Evolutionary conservation across 768 basidiomycete genomes (phyloP).

Genomic region (Agrocybe praecox): DNA sequence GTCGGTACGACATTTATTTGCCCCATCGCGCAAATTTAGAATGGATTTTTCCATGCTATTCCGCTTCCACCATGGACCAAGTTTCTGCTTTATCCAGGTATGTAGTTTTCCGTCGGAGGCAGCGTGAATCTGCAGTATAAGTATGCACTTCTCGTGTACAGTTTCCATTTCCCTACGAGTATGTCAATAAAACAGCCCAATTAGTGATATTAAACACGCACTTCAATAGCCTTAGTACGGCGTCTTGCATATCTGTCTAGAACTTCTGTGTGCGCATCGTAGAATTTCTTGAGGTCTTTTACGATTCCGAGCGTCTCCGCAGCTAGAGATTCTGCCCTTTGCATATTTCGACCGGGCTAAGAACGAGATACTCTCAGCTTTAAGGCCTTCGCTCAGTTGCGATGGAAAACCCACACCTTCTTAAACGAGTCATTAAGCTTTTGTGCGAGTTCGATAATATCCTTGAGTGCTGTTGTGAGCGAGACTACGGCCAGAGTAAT

Average conservation of each 20-base stretch:
- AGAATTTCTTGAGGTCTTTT: neutral
- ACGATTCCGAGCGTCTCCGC: neutral
- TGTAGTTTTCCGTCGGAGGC: neutral
- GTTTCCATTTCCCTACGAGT: neutral
- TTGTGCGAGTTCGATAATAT: neutral
- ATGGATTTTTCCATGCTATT: no score
- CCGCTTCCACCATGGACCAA: no score
- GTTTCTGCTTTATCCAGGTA: no score
- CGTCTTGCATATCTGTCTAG: neutral
- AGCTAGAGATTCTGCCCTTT: neutral
- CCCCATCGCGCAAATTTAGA: no score
- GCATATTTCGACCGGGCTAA: neutral
- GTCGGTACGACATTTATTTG: no score
- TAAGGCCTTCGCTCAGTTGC: neutral
- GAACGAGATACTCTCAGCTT: neutral
- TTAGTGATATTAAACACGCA: neutral
- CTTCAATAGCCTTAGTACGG: neutral
- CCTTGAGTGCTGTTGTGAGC: neutral
- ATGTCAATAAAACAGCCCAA: neutral
- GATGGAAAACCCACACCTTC: neutral
- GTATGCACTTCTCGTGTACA: neutral
- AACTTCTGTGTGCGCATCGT: neutral
- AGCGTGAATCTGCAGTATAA: neutral
- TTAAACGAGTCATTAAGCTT: neutral
- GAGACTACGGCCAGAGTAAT: neutral